Base-by-base conservation (phyloP, 768 basidiomycete species). In the Phaeotremella skinneri region DNA sequence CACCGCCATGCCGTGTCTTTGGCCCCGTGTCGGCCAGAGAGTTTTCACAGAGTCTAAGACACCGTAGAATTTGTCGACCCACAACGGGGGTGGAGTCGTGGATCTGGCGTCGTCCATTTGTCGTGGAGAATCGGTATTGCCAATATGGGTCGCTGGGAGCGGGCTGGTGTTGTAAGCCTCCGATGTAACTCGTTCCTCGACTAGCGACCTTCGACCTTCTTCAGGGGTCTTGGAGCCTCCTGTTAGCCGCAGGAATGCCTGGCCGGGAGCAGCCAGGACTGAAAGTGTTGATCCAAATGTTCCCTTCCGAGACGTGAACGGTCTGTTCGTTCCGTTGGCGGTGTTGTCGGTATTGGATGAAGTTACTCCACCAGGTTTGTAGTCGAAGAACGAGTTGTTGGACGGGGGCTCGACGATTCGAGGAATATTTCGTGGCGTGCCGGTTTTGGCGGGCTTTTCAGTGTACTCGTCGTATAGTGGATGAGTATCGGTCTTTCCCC, bases 401-500 rank as follows among this genome's bases (percentile, higher is more conserved):
- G 6, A 17, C 39, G 55, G 16, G 14, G 59, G 59, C 27, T 61
- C 54, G 49, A 54, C 39, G 32, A 55, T 59, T 0, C 34, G 41
- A 9, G 57, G 59, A 27, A 61, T 45, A 26, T 54, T 37, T 11
- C 26, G 45, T 20, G 30, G 58, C 49, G 23, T 63, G 62, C 2
- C 61, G 43, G 4, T 56, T 68, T 68, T 45, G 63, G 23, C 47
- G 66, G 63, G 56, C 49, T 63, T 58, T 32, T 73, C 69, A 42
- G 63, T 43, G 27, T 73, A 60, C 2, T 64, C 58, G 53, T 73
- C 69, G 56, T 66, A 65, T 21, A 73, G 64, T 7, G 69, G 72
- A 59, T 70, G 61, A 39, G 49, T 29, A 16, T 65, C 31, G 5
- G 29, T 30, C 51, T 62, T 55, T 30, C 45, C 25, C 59, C 61